Evolutionary conservation across 495 filamentous ascomycete genomes (phyloP), one percentile per base, ranked within the genome.

Genomic region (Daldinia childiae): DNA sequence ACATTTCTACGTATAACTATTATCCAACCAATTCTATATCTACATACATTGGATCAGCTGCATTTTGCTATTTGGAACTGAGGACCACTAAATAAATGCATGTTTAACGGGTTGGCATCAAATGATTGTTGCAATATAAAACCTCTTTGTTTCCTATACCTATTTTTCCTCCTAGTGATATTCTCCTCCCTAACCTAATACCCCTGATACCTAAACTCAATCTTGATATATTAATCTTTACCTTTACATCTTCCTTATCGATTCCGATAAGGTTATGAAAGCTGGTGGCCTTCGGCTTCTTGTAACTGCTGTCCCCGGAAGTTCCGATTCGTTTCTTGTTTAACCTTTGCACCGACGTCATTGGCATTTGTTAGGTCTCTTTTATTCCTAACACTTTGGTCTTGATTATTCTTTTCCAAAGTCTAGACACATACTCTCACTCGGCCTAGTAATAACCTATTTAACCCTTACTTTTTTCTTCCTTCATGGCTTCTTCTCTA

Each of bases 401-500:
- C 32, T 26, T 50, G 36, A 19, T 51, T 61, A 41, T 43, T 32
- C 60, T 21, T 8, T 9, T 32, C 29, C 7, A 32, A 8, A 32
- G 29, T n/a, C n/a, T n/a, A n/a, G n/a, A n/a, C n/a, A n/a, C n/a
- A n/a, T n/a, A n/a, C n/a, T n/a, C n/a, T n/a, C n/a, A n/a, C n/a
- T n/a, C n/a, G n/a, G n/a, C n/a, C n/a, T n/a, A n/a, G 39, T 17
- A 41, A 41, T 17, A 19, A 19, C 8, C 21, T 14, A 11, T 27
- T 1, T 39, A 14, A 14, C 48, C 39, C 41, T 24, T 2, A 58
- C 34, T 3, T 45, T 12, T 39, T 45, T 60, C 27, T 19, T 45
- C 26, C 60, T 55, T 26, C 54, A 87, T 88, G 85, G 70, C 80
- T 41, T 75, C 79, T 29, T 39, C 64, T 45, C 78, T 88, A 17